Evolutionary conservation across 192 early-diverging fungal species (phyloP).

Genomic region (Coemansia sp.): DNA sequence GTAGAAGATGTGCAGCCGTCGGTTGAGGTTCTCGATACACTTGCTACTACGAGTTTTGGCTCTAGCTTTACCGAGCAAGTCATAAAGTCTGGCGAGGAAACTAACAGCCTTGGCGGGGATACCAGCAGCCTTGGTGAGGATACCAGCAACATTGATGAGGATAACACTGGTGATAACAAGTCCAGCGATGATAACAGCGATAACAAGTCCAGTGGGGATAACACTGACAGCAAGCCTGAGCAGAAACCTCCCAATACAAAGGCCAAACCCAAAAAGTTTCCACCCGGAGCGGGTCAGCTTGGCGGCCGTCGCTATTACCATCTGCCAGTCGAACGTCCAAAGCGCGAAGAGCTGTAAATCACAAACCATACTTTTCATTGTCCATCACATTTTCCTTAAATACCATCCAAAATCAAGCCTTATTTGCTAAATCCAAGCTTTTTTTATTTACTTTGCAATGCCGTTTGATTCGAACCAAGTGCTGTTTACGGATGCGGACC

Average conservation of each 20-base stretch:
- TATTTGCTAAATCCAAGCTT: not conserved
- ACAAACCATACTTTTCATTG: slow-evolving; percentile 2
- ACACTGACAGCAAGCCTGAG: not conserved
- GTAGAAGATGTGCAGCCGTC: not conserved
- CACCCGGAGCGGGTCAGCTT: not conserved
- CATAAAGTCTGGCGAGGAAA: too few relatives aligned
- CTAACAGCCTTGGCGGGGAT: too few relatives aligned
- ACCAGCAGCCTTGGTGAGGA: too few relatives aligned
- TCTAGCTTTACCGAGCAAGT: too few relatives aligned
- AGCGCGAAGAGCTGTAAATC: slow-evolving; percentile 17
- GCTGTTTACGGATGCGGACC: slow-evolving; percentile 38
- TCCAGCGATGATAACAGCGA: not conserved
- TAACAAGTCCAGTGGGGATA: too few relatives aligned
- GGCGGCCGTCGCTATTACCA: not conserved
- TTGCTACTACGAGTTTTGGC: slow-evolving; percentile 13
- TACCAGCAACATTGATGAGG: not conserved
- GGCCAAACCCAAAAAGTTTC: not conserved
- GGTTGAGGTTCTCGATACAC: not conserved
- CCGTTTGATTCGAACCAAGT: slow-evolving; percentile 12
- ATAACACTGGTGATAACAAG: not conserved
- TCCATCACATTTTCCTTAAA: not conserved
- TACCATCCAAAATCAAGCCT: not conserved
- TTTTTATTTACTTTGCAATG: slow-evolving; percentile 1
- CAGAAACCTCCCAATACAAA: not conserved
- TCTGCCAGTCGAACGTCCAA: slow-evolving; percentile 19